phyloP scores from a whole-genome alignment of 306 rosid species.

The Corylus heterophylla region DNA sequence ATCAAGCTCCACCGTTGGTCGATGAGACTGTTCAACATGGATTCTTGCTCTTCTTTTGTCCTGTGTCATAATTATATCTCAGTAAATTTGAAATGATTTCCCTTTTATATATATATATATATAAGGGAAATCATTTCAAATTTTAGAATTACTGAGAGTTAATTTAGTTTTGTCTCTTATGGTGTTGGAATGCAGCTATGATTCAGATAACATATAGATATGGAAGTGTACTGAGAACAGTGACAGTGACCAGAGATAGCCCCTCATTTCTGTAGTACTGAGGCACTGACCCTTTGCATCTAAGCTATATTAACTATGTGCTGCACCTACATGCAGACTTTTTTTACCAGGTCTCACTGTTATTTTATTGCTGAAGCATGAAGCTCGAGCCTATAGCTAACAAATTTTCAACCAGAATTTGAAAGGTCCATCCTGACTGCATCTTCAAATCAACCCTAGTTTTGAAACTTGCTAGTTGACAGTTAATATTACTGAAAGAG shows the following conservation, averaged over 20 bases:
- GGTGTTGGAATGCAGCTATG: neutral
- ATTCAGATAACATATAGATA: neutral
- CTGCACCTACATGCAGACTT: neutral
- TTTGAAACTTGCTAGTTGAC: neutral
- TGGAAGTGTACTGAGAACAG: neutral
- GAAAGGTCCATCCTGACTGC: neutral
- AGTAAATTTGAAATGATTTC: no score
- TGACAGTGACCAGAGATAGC: constrained; percentile 22
- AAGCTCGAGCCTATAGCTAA: neutral
- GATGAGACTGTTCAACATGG: no score
- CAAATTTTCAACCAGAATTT: neutral
- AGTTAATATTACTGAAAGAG: neutral
- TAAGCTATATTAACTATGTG: neutral
- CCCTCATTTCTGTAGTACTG: neutral
- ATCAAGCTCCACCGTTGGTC: no score
- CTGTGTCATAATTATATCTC: neutral
- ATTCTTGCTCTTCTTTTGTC: no score
- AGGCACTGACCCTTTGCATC: neutral
- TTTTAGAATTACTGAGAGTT: neutral
- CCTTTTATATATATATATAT: no score
- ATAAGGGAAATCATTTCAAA: neutral
- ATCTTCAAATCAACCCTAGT: neutral
- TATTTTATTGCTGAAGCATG: neutral
- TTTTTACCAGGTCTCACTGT: neutral
- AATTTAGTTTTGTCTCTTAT: neutral